Conservation (phyloP, 768 basidiomycete species). For the Dentipellis fragilis region DNA sequence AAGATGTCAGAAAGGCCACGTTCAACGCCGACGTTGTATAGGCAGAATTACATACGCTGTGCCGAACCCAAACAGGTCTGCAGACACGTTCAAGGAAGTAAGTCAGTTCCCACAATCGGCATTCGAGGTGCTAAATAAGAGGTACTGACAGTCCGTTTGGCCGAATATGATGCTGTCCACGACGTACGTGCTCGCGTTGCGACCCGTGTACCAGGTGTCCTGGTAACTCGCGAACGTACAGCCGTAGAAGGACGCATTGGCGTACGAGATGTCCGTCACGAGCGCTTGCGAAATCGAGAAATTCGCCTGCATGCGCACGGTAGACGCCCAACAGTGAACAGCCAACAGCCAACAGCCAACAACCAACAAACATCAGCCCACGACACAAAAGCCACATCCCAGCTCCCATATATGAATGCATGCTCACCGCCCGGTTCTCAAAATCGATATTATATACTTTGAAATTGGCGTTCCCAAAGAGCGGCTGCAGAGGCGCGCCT, state of each 20-base stretch:
- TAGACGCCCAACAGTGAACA: not conserved
- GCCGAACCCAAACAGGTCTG: constrained; percentile 52
- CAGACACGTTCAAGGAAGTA: no score
- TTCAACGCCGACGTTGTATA: no score
- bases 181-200: constrained; percentile 47
- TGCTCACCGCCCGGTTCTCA: constrained; percentile 48
- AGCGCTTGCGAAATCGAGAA: constrained; percentile 53
- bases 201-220: constrained; percentile 59
- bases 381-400: not conserved
- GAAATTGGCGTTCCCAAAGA: constrained; percentile 49
- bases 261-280: constrained; percentile 50
- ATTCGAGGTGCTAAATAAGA: not conserved
- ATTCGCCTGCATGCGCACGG: constrained; percentile 31
- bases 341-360: not conserved
- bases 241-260: constrained; percentile 60
- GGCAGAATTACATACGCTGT: constrained; percentile 33
- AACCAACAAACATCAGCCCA: not conserved
- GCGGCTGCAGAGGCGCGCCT: constrained; percentile 40
- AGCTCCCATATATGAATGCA: not conserved
- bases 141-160: constrained; percentile 43
- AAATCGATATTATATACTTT: constrained; percentile 60
- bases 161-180: constrained; percentile 55
- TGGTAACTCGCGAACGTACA: constrained; percentile 53
- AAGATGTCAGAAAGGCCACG: no score
- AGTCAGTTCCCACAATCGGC: not conserved